A percentile compares a stretch with the other conserved stretches of the same genome.
Conservation (phyloP, 352 stramenopile species). For the Phytophthora macrochlamydospora region DNA sequence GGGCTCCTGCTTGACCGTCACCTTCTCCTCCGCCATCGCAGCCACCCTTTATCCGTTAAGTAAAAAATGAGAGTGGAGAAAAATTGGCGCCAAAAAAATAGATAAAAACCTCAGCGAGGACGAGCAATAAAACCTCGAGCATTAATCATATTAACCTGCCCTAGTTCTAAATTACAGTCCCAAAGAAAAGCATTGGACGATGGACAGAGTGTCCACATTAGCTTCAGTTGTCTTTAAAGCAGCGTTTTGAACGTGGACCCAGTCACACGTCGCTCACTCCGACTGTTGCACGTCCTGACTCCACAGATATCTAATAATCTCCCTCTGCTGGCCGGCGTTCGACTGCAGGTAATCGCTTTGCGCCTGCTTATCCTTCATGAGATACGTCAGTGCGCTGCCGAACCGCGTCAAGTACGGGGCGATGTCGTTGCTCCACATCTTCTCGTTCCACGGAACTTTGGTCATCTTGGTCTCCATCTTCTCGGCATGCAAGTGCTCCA, state of each 20-base stretch:
- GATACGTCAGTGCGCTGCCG: conserved; percentile 66
- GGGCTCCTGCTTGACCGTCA: conserved; percentile 11
- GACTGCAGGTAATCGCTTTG: conserved; percentile 59
- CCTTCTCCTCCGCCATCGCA: conserved; percentile 21
- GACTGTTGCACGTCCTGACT: conserved; percentile 34
- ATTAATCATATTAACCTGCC: too few relatives aligned
- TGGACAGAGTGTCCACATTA: too few relatives aligned
- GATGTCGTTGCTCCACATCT: conserved; percentile 75
- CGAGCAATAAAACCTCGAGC: too few relatives aligned
- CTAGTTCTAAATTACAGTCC: too few relatives aligned
- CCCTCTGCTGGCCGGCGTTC: conserved; percentile 48
- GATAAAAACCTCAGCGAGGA: too few relatives aligned
- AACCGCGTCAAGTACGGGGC: conserved; percentile 72
- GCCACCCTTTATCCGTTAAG: too few relatives aligned
- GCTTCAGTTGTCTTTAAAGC: too few relatives aligned
- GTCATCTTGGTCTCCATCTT: conserved; percentile 71
- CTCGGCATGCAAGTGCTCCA: conserved; percentile 75
- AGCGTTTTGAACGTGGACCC: too few relatives aligned
- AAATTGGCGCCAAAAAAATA: too few relatives aligned
- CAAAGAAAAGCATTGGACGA: too few relatives aligned
- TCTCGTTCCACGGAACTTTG: conserved; percentile 63
- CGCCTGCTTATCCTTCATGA: conserved; percentile 68
- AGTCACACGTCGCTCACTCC: neutral
- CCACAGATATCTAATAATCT: conserved; percentile 83
- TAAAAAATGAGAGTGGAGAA: too few relatives aligned